A percentile compares a stretch with the other conserved stretches of the same genome.
phyloP scores from a whole-genome alignment of 176 grass and related monocot genomes.

The Elymus sibiricus region DNA sequence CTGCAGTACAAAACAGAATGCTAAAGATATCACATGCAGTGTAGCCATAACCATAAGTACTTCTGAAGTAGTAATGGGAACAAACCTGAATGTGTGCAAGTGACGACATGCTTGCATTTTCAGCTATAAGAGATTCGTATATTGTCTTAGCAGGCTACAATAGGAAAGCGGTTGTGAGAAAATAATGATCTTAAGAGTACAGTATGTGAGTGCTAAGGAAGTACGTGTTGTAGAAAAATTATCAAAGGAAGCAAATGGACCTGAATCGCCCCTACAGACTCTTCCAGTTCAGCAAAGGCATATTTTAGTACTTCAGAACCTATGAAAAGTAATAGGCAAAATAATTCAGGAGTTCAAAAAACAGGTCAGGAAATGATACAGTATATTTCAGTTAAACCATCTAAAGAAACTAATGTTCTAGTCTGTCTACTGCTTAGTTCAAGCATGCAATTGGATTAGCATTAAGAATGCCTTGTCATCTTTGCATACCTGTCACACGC shows the following conservation, averaged over 20 bases:
- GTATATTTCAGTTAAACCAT: slow-evolving; percentile 5
- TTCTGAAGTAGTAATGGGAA: slow-evolving; percentile 25
- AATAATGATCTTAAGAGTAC: not conserved
- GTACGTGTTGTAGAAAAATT: slow-evolving; percentile 5
- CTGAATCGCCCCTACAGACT: slow-evolving; percentile 80
- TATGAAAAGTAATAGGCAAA: slow-evolving; percentile 27
- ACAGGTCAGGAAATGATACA: slow-evolving; percentile 5
- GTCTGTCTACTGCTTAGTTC: not conserved
- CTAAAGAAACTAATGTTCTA: not conserved
- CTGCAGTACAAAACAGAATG: slow-evolving; percentile 41
- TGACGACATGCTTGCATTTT: slow-evolving; percentile 50
- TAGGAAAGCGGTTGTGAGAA: slow-evolving; percentile 14
- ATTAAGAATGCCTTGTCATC: not conserved
- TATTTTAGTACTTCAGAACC: slow-evolving; percentile 94
- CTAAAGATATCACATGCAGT: slow-evolving; percentile 12
- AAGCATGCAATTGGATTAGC: not conserved
- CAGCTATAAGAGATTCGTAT: slow-evolving; percentile 77
- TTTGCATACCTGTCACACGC: not conserved
- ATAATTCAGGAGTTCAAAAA: slow-evolving; percentile 7
- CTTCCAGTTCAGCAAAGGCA: slow-evolving; percentile 91
- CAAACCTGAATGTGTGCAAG: slow-evolving; percentile 82
- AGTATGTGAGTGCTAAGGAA: slow-evolving; percentile 10
- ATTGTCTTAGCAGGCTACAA: slow-evolving; percentile 80
- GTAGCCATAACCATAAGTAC: slow-evolving; percentile 2
- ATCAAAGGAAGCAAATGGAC: slow-evolving; percentile 32